Conservation (phyloP, 305 asterid species). For the Fraxinus xanthoxyloides region DNA sequence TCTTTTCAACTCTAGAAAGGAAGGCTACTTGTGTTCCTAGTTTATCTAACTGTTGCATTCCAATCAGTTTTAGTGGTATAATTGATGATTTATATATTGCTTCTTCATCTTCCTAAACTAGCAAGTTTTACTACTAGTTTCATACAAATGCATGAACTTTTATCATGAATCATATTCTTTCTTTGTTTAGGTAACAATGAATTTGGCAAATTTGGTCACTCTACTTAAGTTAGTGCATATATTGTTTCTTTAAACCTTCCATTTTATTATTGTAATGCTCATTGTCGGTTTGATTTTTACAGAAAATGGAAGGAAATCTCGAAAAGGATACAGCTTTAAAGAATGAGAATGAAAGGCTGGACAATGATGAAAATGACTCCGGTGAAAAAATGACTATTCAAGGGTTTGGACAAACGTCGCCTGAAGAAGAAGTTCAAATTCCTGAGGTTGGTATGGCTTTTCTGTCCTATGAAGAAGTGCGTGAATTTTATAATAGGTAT, state of each 20-base stretch:
- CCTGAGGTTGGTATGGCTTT: background rate
- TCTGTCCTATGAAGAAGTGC: background rate
- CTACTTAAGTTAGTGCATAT: background rate
- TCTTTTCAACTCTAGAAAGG: background rate
- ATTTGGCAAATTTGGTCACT: background rate
- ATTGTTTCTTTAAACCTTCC: background rate
- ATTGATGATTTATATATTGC: background rate
- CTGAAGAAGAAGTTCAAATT: background rate
- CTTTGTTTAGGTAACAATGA: background rate
- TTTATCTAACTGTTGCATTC: background rate
- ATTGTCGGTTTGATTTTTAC: background rate
- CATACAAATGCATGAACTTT: background rate
- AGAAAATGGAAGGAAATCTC: background rate
- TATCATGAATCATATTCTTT: background rate
- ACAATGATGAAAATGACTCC: background rate
- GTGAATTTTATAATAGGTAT: background rate
- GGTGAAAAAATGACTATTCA: background rate
- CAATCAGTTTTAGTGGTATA: background rate
- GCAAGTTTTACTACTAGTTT: background rate
- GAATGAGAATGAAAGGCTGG: background rate
- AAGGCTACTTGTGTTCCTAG: background rate
- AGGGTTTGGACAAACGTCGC: background rate
- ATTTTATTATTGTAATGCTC: background rate
- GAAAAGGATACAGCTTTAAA: background rate
- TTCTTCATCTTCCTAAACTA: background rate